These are phyloP conservation scores for Malus hybrid DNA, from an alignment of 331 rosid species.

Conservation along the genomic window DNA sequence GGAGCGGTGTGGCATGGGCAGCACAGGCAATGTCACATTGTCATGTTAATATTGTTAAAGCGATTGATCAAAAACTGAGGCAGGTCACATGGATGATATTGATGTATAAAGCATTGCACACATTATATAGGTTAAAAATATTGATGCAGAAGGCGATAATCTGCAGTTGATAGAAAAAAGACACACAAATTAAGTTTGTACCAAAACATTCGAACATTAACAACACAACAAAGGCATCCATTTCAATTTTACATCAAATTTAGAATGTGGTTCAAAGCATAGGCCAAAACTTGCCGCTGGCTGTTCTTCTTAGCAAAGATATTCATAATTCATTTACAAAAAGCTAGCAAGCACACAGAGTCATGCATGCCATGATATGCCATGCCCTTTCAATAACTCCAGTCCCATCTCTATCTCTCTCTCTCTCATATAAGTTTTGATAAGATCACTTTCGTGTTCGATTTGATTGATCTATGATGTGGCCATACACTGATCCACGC, in stretches of 20 bases:
- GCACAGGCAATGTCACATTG: background rate
- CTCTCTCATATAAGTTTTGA: no score
- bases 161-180: slow-evolving; percentile 33
- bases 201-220: slow-evolving; percentile 31
- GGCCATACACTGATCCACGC: slow-evolving; percentile 1
- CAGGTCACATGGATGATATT: background rate
- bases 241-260: slow-evolving; percentile 8
- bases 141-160: slow-evolving; percentile 22
- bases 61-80: background rate
- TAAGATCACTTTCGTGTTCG: background rate
- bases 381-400: background rate
- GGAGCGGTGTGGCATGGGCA: background rate
- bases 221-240: slow-evolving; percentile 29
- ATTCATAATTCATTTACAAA: background rate
- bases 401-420: no score
- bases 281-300: slow-evolving; percentile 25
- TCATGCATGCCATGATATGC: background rate
- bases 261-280: slow-evolving; percentile 15
- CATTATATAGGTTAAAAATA: slow-evolving; percentile 17
- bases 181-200: slow-evolving; percentile 8
- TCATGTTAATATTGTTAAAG: background rate
- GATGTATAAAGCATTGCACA: background rate
- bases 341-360: background rate
- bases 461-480: background rate
- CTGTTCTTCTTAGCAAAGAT: background rate